Evolutionary conservation across 2,329 filamentous ascomycete species (phyloP).

Genomic region (Mycosphaerella arachidis): DNA sequence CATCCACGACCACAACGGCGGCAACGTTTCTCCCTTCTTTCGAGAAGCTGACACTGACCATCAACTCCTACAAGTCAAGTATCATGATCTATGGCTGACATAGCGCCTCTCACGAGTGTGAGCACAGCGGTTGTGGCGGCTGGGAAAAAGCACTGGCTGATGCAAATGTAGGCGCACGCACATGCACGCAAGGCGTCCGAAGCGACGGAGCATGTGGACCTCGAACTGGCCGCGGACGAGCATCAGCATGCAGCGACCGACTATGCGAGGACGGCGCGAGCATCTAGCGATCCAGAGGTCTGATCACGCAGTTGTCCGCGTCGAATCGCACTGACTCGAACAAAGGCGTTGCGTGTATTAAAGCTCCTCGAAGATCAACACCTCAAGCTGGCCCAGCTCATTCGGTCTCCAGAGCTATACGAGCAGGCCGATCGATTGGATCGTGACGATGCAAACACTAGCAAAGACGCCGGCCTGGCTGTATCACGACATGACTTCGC

Average conservation of each 20-base stretch:
- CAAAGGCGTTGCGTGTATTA: slow-evolving; percentile 76
- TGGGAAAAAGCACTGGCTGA: slow-evolving; percentile 5
- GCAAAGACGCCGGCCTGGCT: slow-evolving; percentile 5
- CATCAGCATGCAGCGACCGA: slow-evolving; percentile 84
- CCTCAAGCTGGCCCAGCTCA: slow-evolving; percentile 71
- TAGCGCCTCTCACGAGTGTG: slow-evolving; percentile 8
- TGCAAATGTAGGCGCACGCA: slow-evolving; percentile 64
- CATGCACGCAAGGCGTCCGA: slow-evolving; percentile 80
- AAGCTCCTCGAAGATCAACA: slow-evolving; percentile 85
- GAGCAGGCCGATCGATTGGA: slow-evolving; percentile 3
- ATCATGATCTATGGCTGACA: slow-evolving; percentile 6
- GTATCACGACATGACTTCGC: slow-evolving; percentile 46
- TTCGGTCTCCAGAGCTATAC: slow-evolving; percentile 57
- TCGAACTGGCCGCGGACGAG: slow-evolving; percentile 77
- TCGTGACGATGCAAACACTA: not conserved
- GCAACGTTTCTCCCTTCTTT: not conserved
- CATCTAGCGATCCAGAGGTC: slow-evolving; percentile 60
- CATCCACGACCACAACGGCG: not conserved
- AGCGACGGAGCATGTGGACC: slow-evolving; percentile 64
- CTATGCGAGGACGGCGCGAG: slow-evolving; percentile 76
- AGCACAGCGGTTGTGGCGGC: not conserved
- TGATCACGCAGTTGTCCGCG: not conserved
- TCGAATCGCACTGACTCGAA: slow-evolving; percentile 35
- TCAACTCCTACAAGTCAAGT: not conserved
- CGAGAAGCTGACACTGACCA: not conserved